Base-by-base conservation (phyloP, 1,284 basidiomycete genomes). In the Cystobasidium slooffiae region DNA sequence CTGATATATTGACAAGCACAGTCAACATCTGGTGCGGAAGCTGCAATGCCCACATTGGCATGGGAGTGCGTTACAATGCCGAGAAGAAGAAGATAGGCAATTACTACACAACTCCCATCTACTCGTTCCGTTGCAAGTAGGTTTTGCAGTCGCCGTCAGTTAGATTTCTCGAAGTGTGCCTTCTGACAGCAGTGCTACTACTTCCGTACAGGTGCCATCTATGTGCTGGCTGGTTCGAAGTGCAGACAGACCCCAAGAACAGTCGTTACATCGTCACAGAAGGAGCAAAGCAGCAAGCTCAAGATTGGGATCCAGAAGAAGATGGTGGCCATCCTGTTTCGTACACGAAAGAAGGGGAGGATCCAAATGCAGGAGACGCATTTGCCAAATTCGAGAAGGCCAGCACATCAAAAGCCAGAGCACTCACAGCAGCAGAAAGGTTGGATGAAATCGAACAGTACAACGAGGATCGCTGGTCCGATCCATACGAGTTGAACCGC, bases 41-140 rank as follows among this genome's bases (percentile, higher is more conserved):
- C 9, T 68, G 61, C 52, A 68, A 62, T 56, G 63, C 53, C 4
- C 79, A 93, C 91, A 80, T 92, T 90, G 67, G 90, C 89, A 83
- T 98, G 95, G 94, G 95, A 39, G 95, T 97, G 3, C 91, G 97
- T 1, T 99, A 97, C 86, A 99, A 99, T 80, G 97, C 97, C 0
- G 94, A 97, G 82, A 99, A 99, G 86, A 78, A 76, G 61, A 97
- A 96, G 83, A 88, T 97, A 20, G 97, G 95, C n/a, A 89, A 88
- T 77, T 99, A 99, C 84, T 93, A 92, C 80, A 91, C 90, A 24
- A 98, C 95, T 0, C 92, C 94, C 1, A 97, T 99, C 68, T 98
- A 86, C 82, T 91, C 89, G 0, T 99, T 99, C 82, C 87, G 92
- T 49, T 99, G 96, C 84, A 99, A 98, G 64, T 66, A 44, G 22